A percentile compares a stretch with the other conserved stretches of the same genome.
Conservation (phyloP, 2,329 filamentous ascomycete species). For the Microsporum audouinii region DNA sequence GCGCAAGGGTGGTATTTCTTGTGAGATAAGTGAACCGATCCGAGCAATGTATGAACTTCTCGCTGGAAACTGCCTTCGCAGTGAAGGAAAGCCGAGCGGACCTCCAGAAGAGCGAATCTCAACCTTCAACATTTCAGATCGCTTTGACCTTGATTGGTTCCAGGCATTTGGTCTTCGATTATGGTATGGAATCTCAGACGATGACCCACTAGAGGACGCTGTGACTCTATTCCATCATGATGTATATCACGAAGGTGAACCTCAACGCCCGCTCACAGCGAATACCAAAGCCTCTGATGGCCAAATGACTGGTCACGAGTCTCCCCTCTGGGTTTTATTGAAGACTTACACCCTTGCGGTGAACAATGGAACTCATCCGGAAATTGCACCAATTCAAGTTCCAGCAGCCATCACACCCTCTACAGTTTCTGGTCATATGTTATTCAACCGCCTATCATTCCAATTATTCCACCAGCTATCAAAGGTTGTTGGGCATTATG, state of each 20-base stretch:
- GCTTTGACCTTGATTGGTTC: constrained; percentile 83
- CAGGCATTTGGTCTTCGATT: constrained; percentile 83
- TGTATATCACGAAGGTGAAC: constrained; percentile 57
- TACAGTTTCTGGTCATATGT: constrained; percentile 61
- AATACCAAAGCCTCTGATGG: constrained; percentile 50
- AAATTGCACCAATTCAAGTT: constrained; percentile 34
- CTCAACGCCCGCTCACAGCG: constrained; percentile 58
- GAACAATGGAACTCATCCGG: constrained; percentile 23
- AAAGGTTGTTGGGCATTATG: constrained; percentile 35
- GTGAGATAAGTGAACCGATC: constrained; percentile 74
- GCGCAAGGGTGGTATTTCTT: constrained; percentile 69
- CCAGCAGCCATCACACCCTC: constrained; percentile 65
- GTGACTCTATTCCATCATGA: constrained; percentile 64
- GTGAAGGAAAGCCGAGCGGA: constrained; percentile 59
- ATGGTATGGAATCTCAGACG: constrained; percentile 67
- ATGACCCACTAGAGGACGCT: constrained; percentile 60
- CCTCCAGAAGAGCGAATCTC: constrained; percentile 68
- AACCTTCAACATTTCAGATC: constrained; percentile 69
- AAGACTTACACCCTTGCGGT: constrained; percentile 56
- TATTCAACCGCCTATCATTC: constrained; percentile 70
- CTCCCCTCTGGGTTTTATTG: constrained; percentile 77
- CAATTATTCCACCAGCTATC: constrained; percentile 63
- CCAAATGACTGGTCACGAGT: constrained; percentile 56
- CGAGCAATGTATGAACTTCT: constrained; percentile 83
- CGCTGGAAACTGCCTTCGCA: constrained; percentile 74